Evolutionary conservation across 177 flowering plant genomes (phyloP).

Genomic region (Telopea speciosissima): DNA sequence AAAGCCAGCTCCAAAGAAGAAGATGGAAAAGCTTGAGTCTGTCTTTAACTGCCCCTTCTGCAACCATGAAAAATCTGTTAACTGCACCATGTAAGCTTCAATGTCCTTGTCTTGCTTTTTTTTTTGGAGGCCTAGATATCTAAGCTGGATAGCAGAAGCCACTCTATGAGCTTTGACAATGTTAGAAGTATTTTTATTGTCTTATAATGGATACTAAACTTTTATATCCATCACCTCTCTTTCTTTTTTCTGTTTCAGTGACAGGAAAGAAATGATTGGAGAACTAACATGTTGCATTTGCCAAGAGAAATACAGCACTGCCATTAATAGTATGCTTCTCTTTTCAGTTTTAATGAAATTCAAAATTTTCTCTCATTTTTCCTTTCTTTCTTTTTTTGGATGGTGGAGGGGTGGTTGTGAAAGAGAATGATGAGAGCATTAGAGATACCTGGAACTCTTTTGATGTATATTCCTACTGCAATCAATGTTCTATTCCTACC

Average conservation of each 20-base stretch:
- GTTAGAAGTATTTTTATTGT: too few species aligned
- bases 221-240: too few species aligned
- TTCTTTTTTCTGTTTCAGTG: constrained; percentile 28
- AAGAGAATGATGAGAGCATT: too few species aligned
- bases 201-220: too few species aligned
- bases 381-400: background rate
- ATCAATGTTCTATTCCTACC: too few species aligned
- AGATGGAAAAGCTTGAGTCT: constrained; percentile 88
- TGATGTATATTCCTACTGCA: too few species aligned
- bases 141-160: too few species aligned
- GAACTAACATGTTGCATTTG: constrained; percentile 64
- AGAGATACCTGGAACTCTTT: too few species aligned
- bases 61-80: constrained; percentile 82
- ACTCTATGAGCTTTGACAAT: too few species aligned
- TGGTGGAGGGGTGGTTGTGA: too few species aligned
- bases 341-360: background rate
- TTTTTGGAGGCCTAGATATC: too few species aligned
- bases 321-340: constrained; percentile 38
- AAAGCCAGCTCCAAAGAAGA: constrained; percentile 79
- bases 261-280: constrained; percentile 70
- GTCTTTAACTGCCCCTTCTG: constrained; percentile 91
- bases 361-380: too few species aligned
- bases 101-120: background rate
- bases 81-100: constrained; percentile 71
- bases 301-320: constrained; percentile 68